Percentiles rank a stretch among this genome's conserved stretches.
Conservation (phyloP, 2,329 filamentous ascomycete species). For the Ophioceras dolichostomum region DNA sequence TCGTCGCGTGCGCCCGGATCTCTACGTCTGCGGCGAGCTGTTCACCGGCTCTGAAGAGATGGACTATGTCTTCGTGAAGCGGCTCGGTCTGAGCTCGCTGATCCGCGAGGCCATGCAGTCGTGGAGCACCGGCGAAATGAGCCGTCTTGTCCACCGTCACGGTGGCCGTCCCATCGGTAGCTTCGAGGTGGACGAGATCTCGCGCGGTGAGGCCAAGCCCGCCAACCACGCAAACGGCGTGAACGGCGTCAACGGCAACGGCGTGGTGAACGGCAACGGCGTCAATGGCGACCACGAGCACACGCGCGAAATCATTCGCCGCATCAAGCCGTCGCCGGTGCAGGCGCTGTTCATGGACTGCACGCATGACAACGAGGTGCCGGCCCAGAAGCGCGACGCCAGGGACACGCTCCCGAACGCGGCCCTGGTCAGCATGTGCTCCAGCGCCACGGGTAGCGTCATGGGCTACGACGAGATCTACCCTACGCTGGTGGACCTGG, state of each 20-base stretch:
- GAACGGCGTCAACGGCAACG: conserved; percentile 4
- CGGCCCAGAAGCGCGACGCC: conserved; percentile 88
- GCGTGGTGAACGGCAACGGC: conserved; percentile 16
- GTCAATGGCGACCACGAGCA: conserved; percentile 19
- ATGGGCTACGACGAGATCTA: conserved; percentile 98
- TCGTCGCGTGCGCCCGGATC: conserved; percentile 71
- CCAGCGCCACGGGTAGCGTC: conserved; percentile 86
- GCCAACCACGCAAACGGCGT: conserved; percentile 5
- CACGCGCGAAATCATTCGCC: conserved; percentile 56
- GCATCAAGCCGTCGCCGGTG: conserved; percentile 76
- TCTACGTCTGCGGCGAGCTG: conserved; percentile 88
- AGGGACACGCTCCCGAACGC: conserved; percentile 90
- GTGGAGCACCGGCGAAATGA: conserved; percentile 89
- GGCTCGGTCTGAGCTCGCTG: conserved; percentile 78
- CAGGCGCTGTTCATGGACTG: conserved; percentile 98
- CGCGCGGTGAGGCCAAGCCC: conserved; percentile 40
- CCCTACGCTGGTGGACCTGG: conserved; percentile 82
- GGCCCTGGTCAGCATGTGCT: conserved; percentile 90
- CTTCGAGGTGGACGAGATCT: conserved; percentile 85
- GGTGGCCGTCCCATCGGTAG: conserved; percentile 91
- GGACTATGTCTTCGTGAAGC: conserved; percentile 92
- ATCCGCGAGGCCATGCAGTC: conserved; percentile 98
- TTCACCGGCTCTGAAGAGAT: conserved; percentile 94
- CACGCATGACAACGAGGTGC: conserved; percentile 95
- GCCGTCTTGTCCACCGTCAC: conserved; percentile 83